Evolutionary conservation across 106 monocot genomes (phyloP).

Genomic region (Allium sativum): DNA sequence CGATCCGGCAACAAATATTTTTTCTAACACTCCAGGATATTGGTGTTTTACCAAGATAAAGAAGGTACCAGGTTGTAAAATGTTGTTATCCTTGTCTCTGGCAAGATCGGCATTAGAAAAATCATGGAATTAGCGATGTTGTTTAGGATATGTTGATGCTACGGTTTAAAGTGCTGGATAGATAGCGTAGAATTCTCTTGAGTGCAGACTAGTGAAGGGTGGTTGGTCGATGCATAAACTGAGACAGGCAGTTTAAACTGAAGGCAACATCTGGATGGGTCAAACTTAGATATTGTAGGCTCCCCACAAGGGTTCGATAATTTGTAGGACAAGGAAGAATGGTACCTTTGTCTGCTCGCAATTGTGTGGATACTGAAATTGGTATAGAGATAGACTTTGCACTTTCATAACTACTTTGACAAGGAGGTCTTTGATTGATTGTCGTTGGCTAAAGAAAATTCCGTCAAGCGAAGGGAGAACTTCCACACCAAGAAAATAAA

Average conservation of each 20-base stretch:
- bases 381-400: not conserved
- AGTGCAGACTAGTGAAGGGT: not conserved
- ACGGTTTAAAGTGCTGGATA: not conserved
- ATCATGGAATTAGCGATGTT: not conserved
- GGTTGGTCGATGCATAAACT: constrained; percentile 6
- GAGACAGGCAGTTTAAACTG: constrained; percentile 3
- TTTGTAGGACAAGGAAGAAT: not conserved
- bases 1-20: not conserved
- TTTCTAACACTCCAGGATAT: not conserved
- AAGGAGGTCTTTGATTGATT: not conserved
- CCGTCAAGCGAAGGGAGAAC: not conserved
- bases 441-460: not conserved
- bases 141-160: not conserved
- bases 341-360: not conserved
- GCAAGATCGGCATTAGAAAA: not conserved
- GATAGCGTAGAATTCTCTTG: constrained; percentile 8
- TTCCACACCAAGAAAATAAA: constrained; percentile 10
- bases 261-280: constrained; percentile 11
- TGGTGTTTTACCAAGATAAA: not conserved
- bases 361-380: not conserved
- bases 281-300: constrained; percentile 6
- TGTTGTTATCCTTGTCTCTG: not conserved
- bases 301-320: not conserved
- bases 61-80: not conserved
- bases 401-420: not conserved